Evolutionary conservation across 805 yeast genomes (phyloP).

Genomic region (Huiozyma sinensis): DNA sequence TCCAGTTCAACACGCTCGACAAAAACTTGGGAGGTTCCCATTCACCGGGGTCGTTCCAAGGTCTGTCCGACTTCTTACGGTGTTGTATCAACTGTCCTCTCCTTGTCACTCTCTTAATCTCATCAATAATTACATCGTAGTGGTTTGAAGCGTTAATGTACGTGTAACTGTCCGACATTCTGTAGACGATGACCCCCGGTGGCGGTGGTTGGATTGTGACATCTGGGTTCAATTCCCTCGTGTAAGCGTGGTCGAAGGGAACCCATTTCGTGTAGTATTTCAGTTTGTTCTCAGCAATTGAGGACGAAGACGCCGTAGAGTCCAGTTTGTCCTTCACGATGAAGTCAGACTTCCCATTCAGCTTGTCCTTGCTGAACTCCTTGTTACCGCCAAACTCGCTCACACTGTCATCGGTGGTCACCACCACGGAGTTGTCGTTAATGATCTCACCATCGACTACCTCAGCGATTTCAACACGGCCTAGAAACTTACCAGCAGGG

Average conservation of each 20-base stretch:
- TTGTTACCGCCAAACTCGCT: not conserved
- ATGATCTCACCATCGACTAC: conserved; percentile 45
- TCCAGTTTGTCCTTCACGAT: not conserved
- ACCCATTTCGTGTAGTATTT: conserved; percentile 58
- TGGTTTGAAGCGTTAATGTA: conserved; percentile 75
- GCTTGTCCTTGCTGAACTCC: not conserved
- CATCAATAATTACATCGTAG: conserved; percentile 56
- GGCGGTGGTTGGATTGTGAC: conserved; percentile 68
- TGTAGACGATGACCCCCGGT: conserved; percentile 79
- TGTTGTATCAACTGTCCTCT: conserved; percentile 40
- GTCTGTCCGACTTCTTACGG: conserved; percentile 42
- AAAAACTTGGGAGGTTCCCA: conserved; percentile 32
- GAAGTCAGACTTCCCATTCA: not conserved
- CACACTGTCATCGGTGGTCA: not conserved
- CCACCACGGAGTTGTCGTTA: conserved; percentile 23
- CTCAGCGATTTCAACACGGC: conserved; percentile 62
- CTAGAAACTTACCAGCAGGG: conserved; percentile 77
- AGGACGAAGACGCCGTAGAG: not conserved
- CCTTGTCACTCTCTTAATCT: conserved; percentile 49
- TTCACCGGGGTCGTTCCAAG: conserved; percentile 84
- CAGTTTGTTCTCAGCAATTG: conserved; percentile 14
- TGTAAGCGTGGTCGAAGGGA: conserved; percentile 36
- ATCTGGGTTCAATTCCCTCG: conserved; percentile 41
- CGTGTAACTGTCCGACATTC: conserved; percentile 70
- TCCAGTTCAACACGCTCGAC: not conserved